Base-by-base conservation (phyloP, 148 eudicot species). In the Dysphania ambrosioides region DNA sequence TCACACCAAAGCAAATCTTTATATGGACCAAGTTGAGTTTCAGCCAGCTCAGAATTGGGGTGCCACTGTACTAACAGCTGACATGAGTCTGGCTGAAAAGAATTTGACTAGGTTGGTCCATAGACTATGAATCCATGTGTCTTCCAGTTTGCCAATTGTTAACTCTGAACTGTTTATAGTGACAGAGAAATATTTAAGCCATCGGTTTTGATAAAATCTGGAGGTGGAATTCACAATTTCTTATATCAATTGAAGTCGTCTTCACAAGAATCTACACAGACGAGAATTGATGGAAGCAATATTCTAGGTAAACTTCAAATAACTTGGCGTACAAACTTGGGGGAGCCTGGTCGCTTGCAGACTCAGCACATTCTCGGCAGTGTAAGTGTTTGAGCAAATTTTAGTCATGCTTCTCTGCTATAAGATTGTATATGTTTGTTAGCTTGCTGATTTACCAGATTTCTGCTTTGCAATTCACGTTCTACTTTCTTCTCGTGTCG, bases 281-380 rank as follows among this genome's bases (percentile, higher is more conserved):
- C 67, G 66, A 89, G 83, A 78, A 81, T 86, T 29, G 97, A 90
- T 66, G 97, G 99, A 36, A 90, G 91, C 80, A 95, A 92, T 76
- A 49, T 92, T 67, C 97, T 95, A 41, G 99, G 99, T 35, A 95
- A 95, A 82, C 92, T 95, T 70, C 99, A 95, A 80, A 88, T 95
- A 83, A 95, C 99, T 53, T 95, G 99, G 99, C 97, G 97, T 63
- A 92, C 99, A 71, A 95, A 95, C 83, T 86, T 95, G 87, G 99
- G 99, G 56, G 99, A 95, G 81, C 93, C 99, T 49, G 99, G 99
- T 34, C 97, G 99, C 78, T 91, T 95, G 84, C 99, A 95, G 82
- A 95, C n/a, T n/a, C 99, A 95, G 75, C 92, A 95, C 76, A 95
- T 95, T 74, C 90, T 95, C 79, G 96, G 99, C 49, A 90, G 88